Conservation (phyloP, 2,329 filamentous ascomycete genomes). For the Chrysosphaeria jannelii region DNA sequence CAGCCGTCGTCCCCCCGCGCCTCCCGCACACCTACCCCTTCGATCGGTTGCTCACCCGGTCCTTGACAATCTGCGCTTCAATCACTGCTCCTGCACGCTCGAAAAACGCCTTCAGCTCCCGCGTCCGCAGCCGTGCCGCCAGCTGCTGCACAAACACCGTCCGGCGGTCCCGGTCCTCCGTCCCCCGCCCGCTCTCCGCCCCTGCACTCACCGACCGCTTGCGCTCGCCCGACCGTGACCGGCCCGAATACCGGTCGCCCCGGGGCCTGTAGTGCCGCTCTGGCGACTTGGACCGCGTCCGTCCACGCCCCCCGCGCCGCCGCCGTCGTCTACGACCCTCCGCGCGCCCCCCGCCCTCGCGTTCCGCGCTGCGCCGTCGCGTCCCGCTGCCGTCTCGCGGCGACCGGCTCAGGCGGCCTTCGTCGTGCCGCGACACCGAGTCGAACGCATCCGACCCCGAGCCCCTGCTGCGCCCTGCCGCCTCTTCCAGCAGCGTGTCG, state of each 20-base stretch:
- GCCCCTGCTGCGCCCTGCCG: too few relatives aligned
- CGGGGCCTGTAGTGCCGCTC: constrained; percentile 25
- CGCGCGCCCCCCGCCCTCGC: too few relatives aligned
- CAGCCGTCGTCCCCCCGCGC: too few relatives aligned
- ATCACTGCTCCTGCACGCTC: constrained; percentile 84
- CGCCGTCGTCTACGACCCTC: constrained; percentile 2
- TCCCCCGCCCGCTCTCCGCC: constrained; percentile 39
- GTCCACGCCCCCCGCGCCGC: constrained; percentile 7
- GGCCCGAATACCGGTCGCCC: constrained; percentile 9
- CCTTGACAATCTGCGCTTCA: constrained; percentile 95
- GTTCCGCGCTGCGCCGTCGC: too few relatives aligned
- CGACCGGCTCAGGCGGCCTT: too few relatives aligned
- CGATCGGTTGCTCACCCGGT: constrained; percentile 81
- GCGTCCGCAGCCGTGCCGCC: constrained; percentile 70
- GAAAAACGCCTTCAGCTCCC: constrained; percentile 83
- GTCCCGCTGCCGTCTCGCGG: too few relatives aligned
- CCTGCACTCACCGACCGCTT: constrained; percentile 1
- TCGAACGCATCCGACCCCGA: too few relatives aligned
- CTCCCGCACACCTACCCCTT: constrained; percentile 93
- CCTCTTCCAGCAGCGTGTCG: too few relatives aligned
- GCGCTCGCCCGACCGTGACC: constrained; percentile 11
- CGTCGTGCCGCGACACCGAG: too few relatives aligned
- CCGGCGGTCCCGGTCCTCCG: constrained; percentile 86
- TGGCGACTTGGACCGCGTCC: constrained; percentile 48
- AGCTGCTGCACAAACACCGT: constrained; percentile 98